A percentile compares a stretch with the other conserved stretches of the same genome.
These are phyloP conservation scores for Penicillium sp. DNA, from an alignment of 2,329 filamentous ascomycete genomes.

Conservation along the genomic window DNA sequence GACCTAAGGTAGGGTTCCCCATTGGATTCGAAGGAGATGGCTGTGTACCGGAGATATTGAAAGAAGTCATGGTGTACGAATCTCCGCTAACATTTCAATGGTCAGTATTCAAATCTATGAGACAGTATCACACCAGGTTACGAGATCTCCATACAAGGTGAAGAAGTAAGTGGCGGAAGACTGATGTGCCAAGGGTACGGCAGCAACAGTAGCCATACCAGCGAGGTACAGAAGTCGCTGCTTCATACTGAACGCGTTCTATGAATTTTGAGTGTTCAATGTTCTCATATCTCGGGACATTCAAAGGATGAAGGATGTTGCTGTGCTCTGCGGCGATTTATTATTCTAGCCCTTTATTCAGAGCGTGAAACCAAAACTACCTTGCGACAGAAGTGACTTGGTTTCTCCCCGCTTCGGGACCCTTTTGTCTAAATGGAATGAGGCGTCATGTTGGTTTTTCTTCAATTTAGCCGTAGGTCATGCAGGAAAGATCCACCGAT, in stretches of 20 bases:
- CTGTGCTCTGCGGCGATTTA: not conserved
- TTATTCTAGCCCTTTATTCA: not conserved
- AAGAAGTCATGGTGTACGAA: conserved; percentile 60
- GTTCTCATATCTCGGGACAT: not conserved
- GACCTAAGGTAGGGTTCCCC: conserved; percentile 55
- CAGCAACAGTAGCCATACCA: conserved; percentile 15
- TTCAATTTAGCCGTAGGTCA: not conserved
- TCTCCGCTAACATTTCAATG: conserved; percentile 47
- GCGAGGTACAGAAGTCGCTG: conserved; percentile 6
- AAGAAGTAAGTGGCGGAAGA: conserved; percentile 37
- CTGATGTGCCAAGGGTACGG: conserved; percentile 13
- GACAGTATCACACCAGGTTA: not conserved
- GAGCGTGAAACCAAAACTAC: not conserved
- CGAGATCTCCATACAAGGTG: conserved; percentile 37
- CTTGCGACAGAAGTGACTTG: not conserved
- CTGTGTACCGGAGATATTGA: conserved; percentile 52
- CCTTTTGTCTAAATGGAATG: not conserved
- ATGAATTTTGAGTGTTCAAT: not conserved
- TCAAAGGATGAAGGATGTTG: not conserved
- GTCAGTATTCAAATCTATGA: not conserved
- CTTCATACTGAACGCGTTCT: conserved; percentile 9
- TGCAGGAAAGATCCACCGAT: not conserved
- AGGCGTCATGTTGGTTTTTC: too few relatives aligned
- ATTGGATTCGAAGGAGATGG: conserved; percentile 56
- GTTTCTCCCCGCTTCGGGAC: not conserved